Evolutionary conservation across 352 stramenopile species (phyloP).

Genomic region (Phytophthora pini): DNA sequence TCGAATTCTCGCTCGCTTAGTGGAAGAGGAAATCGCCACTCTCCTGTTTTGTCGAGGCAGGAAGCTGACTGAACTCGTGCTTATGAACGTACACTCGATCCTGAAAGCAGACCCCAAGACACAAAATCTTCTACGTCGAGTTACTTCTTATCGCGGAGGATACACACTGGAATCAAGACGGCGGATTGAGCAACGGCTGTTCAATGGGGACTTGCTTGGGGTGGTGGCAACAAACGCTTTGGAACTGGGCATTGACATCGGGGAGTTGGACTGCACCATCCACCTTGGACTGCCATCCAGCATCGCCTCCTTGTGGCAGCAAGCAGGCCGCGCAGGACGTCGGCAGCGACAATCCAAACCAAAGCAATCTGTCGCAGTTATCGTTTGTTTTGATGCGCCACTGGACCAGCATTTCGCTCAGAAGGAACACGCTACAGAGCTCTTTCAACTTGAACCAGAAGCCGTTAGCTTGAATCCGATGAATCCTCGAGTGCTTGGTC

Average conservation of each 20-base stretch:
- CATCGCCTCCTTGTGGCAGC: constrained; percentile 95
- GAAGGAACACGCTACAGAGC: constrained; percentile 50
- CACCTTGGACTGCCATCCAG: constrained; percentile 95
- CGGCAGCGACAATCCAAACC: constrained; percentile 63
- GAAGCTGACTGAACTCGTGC: constrained; percentile 93
- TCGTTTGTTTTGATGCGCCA: constrained; percentile 95
- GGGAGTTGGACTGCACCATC: constrained; percentile 95
- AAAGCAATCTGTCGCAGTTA: constrained; percentile 90
- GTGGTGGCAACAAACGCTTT: constrained; percentile 97
- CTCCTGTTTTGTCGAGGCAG: constrained; percentile 96
- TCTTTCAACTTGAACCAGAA: constrained; percentile 82
- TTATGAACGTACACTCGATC: constrained; percentile 86
- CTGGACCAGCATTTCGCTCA: constrained; percentile 93
- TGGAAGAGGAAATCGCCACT: constrained; percentile 90
- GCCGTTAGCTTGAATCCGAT: constrained; percentile 81
- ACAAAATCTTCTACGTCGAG: constrained; percentile 28
- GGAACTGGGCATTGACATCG: constrained; percentile 97
- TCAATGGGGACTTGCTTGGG: constrained; percentile 93
- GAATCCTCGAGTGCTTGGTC: constrained; percentile 89
- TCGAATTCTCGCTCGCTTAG: constrained; percentile 91
- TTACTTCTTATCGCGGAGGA: constrained; percentile 96
- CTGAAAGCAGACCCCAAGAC: constrained; percentile 54
- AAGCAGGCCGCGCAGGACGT: constrained; percentile 95
- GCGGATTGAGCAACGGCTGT: constrained; percentile 95
- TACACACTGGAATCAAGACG: constrained; percentile 94